phyloP scores from a whole-genome alignment of 2,329 filamentous ascomycete species.

The Botrytis fabae region DNA sequence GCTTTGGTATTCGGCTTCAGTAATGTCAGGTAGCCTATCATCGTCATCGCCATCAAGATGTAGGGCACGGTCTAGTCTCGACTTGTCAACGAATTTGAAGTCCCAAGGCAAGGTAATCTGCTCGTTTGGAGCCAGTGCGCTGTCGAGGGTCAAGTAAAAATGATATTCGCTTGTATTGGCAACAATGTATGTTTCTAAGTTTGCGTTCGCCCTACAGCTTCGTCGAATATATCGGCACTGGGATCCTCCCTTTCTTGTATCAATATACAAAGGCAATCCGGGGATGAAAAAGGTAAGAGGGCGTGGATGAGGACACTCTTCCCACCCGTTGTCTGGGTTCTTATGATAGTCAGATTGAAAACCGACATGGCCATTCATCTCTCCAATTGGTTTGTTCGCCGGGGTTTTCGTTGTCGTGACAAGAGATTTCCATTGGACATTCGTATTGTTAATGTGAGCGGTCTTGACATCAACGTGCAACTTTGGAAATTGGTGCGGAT shows the following conservation, averaged over 20 bases:
- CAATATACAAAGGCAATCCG: conserved; percentile 85
- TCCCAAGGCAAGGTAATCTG: conserved; percentile 68
- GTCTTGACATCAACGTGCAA: conserved; percentile 37
- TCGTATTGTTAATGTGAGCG: conserved; percentile 39
- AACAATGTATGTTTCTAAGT: conserved; percentile 72
- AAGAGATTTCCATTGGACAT: conserved; percentile 72
- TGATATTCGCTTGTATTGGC: conserved; percentile 78
- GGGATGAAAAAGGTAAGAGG: conserved; percentile 89
- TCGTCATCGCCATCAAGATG: conserved; percentile 62
- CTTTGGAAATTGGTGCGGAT: conserved; percentile 37
- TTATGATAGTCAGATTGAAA: conserved; percentile 72
- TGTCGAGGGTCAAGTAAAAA: conserved; percentile 88
- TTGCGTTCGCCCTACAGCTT: conserved; percentile 89
- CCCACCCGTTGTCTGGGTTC: conserved; percentile 66
- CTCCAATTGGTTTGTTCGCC: conserved; percentile 47
- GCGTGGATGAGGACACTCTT: conserved; percentile 61
- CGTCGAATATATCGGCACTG: conserved; percentile 84
- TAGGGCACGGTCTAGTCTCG: conserved; percentile 58
- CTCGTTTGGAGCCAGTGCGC: conserved; percentile 65
- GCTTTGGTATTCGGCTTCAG: conserved; percentile 58
- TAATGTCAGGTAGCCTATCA: conserved; percentile 45
- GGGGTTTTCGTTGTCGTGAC: conserved; percentile 14
- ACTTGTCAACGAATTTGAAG: conserved; percentile 59
- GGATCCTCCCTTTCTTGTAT: conserved; percentile 85
- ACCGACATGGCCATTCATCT: conserved; percentile 77